Base-by-base conservation (phyloP, 805 yeast species). In the Brettanomyces sp. region DNA sequence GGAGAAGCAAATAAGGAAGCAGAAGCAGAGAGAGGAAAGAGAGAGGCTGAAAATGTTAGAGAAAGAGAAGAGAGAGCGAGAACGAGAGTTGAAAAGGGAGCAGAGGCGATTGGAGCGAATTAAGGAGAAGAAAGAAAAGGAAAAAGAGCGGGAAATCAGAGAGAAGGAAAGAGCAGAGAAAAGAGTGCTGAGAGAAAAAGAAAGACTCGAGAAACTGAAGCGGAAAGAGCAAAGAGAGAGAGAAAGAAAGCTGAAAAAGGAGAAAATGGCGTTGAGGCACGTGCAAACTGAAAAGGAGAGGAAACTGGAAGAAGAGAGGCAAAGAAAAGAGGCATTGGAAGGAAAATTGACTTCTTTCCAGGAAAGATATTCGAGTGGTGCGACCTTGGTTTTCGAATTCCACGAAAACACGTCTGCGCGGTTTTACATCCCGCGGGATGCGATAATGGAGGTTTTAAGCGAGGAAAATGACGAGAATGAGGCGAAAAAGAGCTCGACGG, bases 351-450 rank as follows among this genome's bases (percentile, higher is more conserved):
- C 93, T 0, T 81, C 89, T 0, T 84, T 85, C 55, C 95, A 85
- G 56, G 90, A 82, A 53, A 74, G 79, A 58, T 85, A 84, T 55
- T 66, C 77, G 22, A 60, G 74, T 35, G 77, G 78, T 54, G 88
- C 95, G 0, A 83, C 86, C 45, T 60, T 93, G 36, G 81, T 89
- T 5, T 81, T 91, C 60, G 99, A 93, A 62, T 91, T 80, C 65
- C 74, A 74, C 25, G 98, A 93, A 55, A 82, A 80, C 58, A 77
- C 93, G 0, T 73, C 81, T 41, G 81, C 81, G 6, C 73, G 98
- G 47, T 91, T 75, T 56, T 66, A 74, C 47, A 58, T 91, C 0
- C 97, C 98, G 0, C 80, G 80, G 52, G 77, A 87, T 50, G 75
- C 95, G 1, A 74, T 91, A 3, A 67, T 84, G 48, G 97, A 90